These are phyloP conservation scores for Calonectria ilicicola DNA, from an alignment of 2,329 filamentous ascomycete species.

Conservation along the genomic window DNA sequence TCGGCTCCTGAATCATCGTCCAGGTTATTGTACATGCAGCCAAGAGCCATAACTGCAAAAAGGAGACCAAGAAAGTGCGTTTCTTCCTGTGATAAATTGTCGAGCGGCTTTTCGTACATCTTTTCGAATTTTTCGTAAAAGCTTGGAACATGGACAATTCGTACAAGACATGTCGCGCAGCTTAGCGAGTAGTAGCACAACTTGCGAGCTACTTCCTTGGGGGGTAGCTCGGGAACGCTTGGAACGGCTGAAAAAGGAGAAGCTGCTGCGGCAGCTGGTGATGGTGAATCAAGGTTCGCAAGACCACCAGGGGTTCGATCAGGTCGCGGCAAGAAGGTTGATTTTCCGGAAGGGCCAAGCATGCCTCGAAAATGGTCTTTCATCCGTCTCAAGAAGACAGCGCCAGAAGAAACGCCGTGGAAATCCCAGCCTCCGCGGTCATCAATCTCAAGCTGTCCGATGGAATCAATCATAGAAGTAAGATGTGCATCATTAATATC, in stretches of 20 bases:
- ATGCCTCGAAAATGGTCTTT: slow-evolving; percentile 87
- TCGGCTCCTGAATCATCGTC: slow-evolving; percentile 63
- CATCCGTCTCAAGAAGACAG: slow-evolving; percentile 88
- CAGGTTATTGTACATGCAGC: slow-evolving; percentile 76
- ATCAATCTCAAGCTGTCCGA: slow-evolving; percentile 90
- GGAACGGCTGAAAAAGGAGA: slow-evolving; percentile 70
- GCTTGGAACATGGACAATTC: slow-evolving; percentile 83
- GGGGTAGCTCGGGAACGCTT: slow-evolving; percentile 76
- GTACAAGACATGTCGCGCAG: slow-evolving; percentile 69
- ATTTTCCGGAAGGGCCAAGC: slow-evolving; percentile 72
- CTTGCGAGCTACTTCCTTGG: slow-evolving; percentile 65
- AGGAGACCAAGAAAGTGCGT: slow-evolving; percentile 77
- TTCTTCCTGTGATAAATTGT: slow-evolving; percentile 73
- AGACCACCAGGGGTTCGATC: slow-evolving; percentile 63
- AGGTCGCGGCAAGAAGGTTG: slow-evolving; percentile 68
- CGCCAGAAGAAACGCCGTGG: slow-evolving; percentile 90
- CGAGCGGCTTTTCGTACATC: slow-evolving; percentile 78
- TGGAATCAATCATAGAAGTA: slow-evolving; percentile 94
- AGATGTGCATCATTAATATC: slow-evolving; percentile 77
- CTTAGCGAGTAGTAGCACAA: slow-evolving; percentile 68
- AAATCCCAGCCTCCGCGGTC: slow-evolving; percentile 96
- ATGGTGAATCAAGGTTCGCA: slow-evolving; percentile 76
- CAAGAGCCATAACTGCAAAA: slow-evolving; percentile 77
- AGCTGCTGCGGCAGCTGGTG: slow-evolving; percentile 67
- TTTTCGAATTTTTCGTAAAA: slow-evolving; percentile 84